phyloP scores from a whole-genome alignment of 164 flowering plant genomes.

The Vitis cinerea region DNA sequence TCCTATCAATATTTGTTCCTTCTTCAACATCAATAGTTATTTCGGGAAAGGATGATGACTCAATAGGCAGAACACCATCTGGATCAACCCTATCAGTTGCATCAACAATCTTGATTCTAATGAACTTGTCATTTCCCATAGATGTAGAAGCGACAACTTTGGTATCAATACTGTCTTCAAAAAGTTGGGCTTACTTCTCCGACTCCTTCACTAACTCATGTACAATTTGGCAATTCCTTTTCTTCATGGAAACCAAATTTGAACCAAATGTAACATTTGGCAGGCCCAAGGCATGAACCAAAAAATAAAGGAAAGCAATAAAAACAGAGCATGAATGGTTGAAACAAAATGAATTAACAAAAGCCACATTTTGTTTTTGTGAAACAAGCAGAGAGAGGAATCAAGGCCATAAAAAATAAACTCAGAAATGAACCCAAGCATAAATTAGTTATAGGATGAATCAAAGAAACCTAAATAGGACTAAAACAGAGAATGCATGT shows the following conservation, averaged over 20 bases:
- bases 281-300: constrained; percentile 41
- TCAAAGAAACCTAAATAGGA: too few species aligned
- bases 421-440: too few species aligned
- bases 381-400: too few species aligned
- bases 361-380: too few species aligned
- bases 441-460: too few species aligned
- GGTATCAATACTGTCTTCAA: constrained; percentile 84
- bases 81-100: constrained; percentile 98
- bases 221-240: constrained; percentile 90
- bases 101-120: constrained; percentile 96
- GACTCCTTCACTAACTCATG: constrained; percentile 65
- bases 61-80: constrained; percentile 96
- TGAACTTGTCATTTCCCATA: constrained; percentile 88
- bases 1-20: constrained; percentile 96
- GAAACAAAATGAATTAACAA: too few species aligned
- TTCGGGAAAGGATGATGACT: constrained; percentile 96
- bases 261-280: constrained; percentile 93
- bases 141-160: constrained; percentile 95
- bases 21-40: constrained; percentile 98
- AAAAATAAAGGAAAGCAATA: too few species aligned
- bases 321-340: too few species aligned
- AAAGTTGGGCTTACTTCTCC: constrained; percentile 81
- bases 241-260: constrained; percentile 86
- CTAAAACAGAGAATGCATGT: too few species aligned
- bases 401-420: too few species aligned